Evolutionary conservation across 2,329 filamentous ascomycete species (phyloP), one percentile per base, ranked within the genome.

Genomic region (Aureobasidium uvarum): DNA sequence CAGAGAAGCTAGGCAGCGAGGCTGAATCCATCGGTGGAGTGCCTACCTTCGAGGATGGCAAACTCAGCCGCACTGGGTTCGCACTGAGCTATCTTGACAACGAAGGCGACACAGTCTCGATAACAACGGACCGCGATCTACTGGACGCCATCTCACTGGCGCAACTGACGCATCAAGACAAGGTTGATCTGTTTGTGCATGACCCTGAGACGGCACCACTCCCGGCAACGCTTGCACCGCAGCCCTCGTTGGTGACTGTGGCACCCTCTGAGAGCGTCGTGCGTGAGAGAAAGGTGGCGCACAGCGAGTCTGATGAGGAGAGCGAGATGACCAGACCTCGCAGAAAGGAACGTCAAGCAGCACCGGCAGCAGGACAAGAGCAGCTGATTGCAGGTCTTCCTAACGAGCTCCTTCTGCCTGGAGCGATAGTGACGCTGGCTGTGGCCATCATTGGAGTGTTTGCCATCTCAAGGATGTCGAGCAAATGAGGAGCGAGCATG

Each of bases 101-200:
- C 71, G 95, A 99, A 75, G 94, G 95, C 65, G 95, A 99, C 75
- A 93, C 91, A 0, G 92, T 99, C 18, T 96, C 93, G 46, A 96
- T 99, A 75, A 99, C 95, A 13, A 96, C 94, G 0, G 92, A 98
- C 74, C 89, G 94, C 69, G 95, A 99, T 75, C 84, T 99, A 48
- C 79, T 95, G 2, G 95, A 99, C 77, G 92, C 95, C 1, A 91
- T 99, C 70, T 83, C 88, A 23, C 84, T 98, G 33, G 91, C 94
- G 5, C 89, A 91, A 67, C 87, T 90, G 66, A 84, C 85, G 52
- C 86, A 83, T 70, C 88, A 87, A 52, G 95, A 98, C 71, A 99
- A 99, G 83, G 95, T 99, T 23, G 95, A 99, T 73, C 84, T 99
- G 18, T 98, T 96, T 72, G 93, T 98, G 14, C 95, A 99, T 75